Conservation (phyloP, 176 grass and related monocot genomes). For the Carex parvula region DNA sequence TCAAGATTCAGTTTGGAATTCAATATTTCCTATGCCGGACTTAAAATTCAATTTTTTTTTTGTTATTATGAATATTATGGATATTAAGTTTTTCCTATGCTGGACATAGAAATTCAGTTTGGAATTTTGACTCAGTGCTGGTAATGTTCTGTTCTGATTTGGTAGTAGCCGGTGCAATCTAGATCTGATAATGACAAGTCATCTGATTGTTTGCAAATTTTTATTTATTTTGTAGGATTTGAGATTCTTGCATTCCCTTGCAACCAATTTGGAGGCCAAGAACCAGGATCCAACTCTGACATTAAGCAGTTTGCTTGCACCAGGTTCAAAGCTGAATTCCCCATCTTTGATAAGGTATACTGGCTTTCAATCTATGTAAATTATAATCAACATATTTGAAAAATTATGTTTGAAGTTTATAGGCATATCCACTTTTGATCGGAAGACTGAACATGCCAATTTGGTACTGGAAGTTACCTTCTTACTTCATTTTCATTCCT, state of each 20-base stretch:
- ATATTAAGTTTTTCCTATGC: not conserved
- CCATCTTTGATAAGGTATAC: constrained; percentile 95
- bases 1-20: too few relatives aligned
- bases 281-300: constrained; percentile 88
- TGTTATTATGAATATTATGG: not conserved
- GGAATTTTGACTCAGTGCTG: not conserved
- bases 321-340: constrained; percentile 98
- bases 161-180: not conserved
- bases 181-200: not conserved
- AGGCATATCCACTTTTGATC: not conserved
- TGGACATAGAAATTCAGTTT: not conserved
- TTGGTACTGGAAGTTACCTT: not conserved
- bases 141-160: not conserved
- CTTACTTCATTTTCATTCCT: not conserved
- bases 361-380: not conserved
- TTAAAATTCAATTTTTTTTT: too few relatives aligned
- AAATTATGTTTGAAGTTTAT: not conserved
- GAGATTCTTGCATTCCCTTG: constrained; percentile 97
- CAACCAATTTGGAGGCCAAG: constrained; percentile 98
- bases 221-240: constrained; percentile 57
- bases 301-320: constrained; percentile 99
- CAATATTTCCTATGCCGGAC: too few relatives aligned
- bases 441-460: not conserved
- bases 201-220: not conserved
- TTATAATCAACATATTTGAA: not conserved